phyloP scores from a whole-genome alignment of 2,329 filamentous ascomycete genomes.

The Mycosphaerella arachidis region DNA sequence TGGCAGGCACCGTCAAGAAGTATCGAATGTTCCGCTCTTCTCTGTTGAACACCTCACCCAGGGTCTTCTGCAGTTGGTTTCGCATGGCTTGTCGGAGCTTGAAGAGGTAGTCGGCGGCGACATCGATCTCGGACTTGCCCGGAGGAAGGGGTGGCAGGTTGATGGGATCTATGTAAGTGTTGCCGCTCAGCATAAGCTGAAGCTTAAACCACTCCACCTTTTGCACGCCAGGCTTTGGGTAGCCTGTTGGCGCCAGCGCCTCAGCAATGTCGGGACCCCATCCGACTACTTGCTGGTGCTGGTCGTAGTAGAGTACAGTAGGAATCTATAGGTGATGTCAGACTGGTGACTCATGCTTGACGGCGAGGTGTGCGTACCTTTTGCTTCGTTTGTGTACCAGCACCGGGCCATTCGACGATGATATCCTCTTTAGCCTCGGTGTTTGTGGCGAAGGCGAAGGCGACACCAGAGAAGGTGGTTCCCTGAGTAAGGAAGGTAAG shows the following conservation, averaged over 20 bases:
- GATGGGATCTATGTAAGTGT: constrained; percentile 98
- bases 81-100: constrained; percentile 97
- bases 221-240: constrained; percentile 95
- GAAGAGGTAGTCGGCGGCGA: constrained; percentile 98
- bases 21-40: constrained; percentile 98
- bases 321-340: constrained; percentile 64
- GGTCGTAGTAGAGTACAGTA: constrained; percentile 98
- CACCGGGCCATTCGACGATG: constrained; percentile 97
- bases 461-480: constrained; percentile 95
- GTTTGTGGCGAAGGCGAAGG: constrained; percentile 89
- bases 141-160: constrained; percentile 95
- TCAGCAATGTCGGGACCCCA: constrained; percentile 99
- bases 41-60: constrained; percentile 95
- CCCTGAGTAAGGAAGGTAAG: constrained; percentile 53
- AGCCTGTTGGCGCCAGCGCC: constrained; percentile 90
- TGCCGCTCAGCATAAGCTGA: constrained; percentile 96
- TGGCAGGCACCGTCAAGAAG: constrained; percentile 96
- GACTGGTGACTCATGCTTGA: constrained; percentile 9
- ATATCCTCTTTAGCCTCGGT: constrained; percentile 98
- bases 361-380: constrained; percentile 59
- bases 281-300: constrained; percentile 98
- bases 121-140: constrained; percentile 97
- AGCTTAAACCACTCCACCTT: constrained; percentile 99
- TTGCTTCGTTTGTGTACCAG: constrained; percentile 96
- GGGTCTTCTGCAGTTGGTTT: constrained; percentile 87